A percentile compares a stretch with the other conserved stretches of the same genome.
Evolutionary conservation across 495 filamentous ascomycete species (phyloP).

Genomic region (Aspergillus olivimuriae): DNA sequence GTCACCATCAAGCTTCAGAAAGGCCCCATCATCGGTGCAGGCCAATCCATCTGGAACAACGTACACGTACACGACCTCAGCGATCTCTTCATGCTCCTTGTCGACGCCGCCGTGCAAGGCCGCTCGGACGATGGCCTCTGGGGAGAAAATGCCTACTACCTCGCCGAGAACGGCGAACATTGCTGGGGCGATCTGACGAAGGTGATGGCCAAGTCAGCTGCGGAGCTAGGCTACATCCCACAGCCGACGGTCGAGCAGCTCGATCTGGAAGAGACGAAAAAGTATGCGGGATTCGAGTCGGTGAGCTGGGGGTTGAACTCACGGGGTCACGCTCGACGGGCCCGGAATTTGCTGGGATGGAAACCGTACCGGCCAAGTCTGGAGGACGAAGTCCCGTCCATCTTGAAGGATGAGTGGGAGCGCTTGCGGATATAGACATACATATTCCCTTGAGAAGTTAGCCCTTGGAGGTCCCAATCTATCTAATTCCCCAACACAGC

Average conservation of each 20-base stretch:
- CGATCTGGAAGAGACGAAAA: constrained; percentile 20
- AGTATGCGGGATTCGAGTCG: constrained; percentile 22
- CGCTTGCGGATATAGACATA: neutral
- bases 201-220: constrained; percentile 49
- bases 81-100: constrained; percentile 38
- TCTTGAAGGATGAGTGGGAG: constrained; percentile 23
- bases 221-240: constrained; percentile 52
- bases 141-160: constrained; percentile 64
- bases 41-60: constrained; percentile 56
- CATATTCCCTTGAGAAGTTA: too few relatives aligned
- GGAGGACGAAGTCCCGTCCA: constrained; percentile 43
- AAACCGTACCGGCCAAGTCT: constrained; percentile 42
- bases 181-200: constrained; percentile 58
- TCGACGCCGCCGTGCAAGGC: neutral
- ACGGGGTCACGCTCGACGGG: constrained; percentile 47
- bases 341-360: constrained; percentile 57
- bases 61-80: constrained; percentile 63
- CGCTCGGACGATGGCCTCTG: constrained; percentile 48
- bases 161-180: constrained; percentile 62
- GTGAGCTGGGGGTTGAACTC: constrained; percentile 53
- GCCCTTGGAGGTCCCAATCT: too few relatives aligned
- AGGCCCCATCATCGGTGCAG: constrained; percentile 49
- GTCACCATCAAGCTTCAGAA: constrained; percentile 48
- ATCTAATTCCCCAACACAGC: too few relatives aligned
- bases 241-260: constrained; percentile 26